Evolutionary conservation across 2,329 filamentous ascomycete species (phyloP).

Genomic region (Cordyceps tenuipes): DNA sequence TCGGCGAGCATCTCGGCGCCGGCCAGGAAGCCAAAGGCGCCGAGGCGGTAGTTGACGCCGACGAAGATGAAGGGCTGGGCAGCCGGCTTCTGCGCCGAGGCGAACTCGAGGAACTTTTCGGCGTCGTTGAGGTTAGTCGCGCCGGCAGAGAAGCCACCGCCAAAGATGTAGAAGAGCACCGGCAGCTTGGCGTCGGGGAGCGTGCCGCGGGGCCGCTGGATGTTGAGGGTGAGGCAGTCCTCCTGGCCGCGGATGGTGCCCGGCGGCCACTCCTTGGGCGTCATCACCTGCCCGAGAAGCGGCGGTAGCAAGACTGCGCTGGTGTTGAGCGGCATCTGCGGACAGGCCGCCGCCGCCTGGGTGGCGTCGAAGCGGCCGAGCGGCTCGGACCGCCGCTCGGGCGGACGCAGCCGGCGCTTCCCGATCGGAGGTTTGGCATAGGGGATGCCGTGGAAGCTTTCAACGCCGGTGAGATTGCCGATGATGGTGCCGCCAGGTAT

Average conservation of each 20-base stretch:
- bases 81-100: conserved; percentile 32
- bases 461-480: not conserved
- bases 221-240: conserved; percentile 43
- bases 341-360: conserved; percentile 41
- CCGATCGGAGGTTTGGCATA: conserved; percentile 54
- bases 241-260: conserved; percentile 31
- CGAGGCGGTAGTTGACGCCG: conserved; percentile 55
- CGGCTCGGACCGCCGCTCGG: conserved; percentile 34
- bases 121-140: conserved; percentile 31
- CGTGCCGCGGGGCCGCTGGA: conserved; percentile 38
- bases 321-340: conserved; percentile 37
- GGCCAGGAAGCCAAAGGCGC: conserved; percentile 53
- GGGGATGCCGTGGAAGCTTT: conserved; percentile 51
- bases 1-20: conserved; percentile 47
- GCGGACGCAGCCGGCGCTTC: conserved; percentile 49
- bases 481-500: not conserved
- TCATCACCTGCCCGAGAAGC: not conserved
- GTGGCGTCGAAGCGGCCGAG: conserved; percentile 37
- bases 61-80: conserved; percentile 56
- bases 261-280: not conserved
- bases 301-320: not conserved
- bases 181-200: conserved; percentile 37
- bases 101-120: conserved; percentile 23
- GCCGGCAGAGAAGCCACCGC: conserved; percentile 38
- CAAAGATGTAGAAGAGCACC: conserved; percentile 50